Base-by-base conservation (phyloP, 257 asterid species). In the Lithospermum erythrorhizon region DNA sequence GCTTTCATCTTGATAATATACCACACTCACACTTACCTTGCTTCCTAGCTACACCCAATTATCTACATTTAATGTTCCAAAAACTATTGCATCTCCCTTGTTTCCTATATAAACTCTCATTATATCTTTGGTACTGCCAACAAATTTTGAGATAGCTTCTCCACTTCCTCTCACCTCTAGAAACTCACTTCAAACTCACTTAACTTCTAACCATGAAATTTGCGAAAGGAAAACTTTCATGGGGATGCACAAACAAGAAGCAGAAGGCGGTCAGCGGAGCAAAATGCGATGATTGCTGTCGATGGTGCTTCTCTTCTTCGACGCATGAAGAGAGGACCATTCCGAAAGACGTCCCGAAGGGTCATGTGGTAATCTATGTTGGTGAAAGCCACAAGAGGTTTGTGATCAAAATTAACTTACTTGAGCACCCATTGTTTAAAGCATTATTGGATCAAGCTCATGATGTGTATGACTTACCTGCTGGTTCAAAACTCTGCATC, bases 271-370 rank as follows among this genome's bases (percentile, higher is more conserved):
- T 74, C 5, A 63, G 65, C 6, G 65, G 72, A 64, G 78, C 72
- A 3, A 65, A 72, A 15, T 68, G 84, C 48, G 70, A 71, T 1
- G 52, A 23, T 48, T 84, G 94, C 73, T 79, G 95, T 49, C 65
- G 69, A 49, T 78, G 89, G 89, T 63, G 79, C 6, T 16, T 69
- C 23, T 75, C 82, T 90, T 70, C 76, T 16, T 64, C 74, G 3
- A 17, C 64, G 61, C 79, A 65, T 9, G 86, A 79, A 21, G 85
- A 80, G 69, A 68, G 68, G 60, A 63, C 59, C 18, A 87, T 87
- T 35, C 96, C 94, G 0, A 70, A 70, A 18, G 97, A 87, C 55
- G 97, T 90, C 29, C 96, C 97, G 0, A 90, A 79, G 81, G 97
- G 97, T 18, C 97, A 90, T 68, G 53, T 79, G 71, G 97, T 79